Evolutionary conservation across 140 eudicot species (phyloP).

Genomic region (Bidens hawaiensis): DNA sequence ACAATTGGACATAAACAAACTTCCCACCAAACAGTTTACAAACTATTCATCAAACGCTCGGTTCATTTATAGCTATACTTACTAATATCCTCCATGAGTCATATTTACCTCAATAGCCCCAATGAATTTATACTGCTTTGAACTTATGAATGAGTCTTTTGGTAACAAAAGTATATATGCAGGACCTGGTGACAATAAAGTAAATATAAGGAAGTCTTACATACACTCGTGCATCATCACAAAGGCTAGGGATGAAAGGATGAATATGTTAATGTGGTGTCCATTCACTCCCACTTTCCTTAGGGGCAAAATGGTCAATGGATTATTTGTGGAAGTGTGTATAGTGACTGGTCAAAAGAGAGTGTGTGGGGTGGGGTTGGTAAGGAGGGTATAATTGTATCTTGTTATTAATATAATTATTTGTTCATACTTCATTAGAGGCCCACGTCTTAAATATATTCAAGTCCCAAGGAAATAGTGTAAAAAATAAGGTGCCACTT

Average conservation of each 20-base stretch:
- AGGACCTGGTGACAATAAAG: conserved; percentile 22
- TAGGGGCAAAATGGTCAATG: conserved; percentile 17
- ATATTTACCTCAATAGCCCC: neutral
- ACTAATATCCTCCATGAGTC: neutral
- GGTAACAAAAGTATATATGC: conserved; percentile 20
- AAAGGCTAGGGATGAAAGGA: too few relatives aligned
- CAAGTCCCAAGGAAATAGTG: conserved; percentile 6
- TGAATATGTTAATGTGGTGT: conserved; percentile 38
- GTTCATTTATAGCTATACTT: too few relatives aligned
- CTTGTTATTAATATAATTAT: conserved; percentile 13
- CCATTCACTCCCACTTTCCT: conserved; percentile 29
- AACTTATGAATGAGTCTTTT: neutral
- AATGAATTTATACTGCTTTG: neutral
- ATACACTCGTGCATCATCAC: neutral
- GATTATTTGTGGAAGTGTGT: conserved; percentile 8
- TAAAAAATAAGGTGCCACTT: conserved; percentile 7
- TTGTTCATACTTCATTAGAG: conserved; percentile 13
- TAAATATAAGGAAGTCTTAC: conserved; percentile 11
- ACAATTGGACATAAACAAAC: too few relatives aligned
- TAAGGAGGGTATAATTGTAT: conserved; percentile 23
- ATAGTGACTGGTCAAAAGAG: conserved; percentile 21
- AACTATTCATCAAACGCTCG: too few relatives aligned
- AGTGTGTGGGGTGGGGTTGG: conserved; percentile 8
- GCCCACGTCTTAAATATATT: conserved; percentile 14
- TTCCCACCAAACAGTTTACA: too few relatives aligned